Percentiles rank a stretch among this genome's conserved stretches.
Conservation (phyloP, 768 basidiomycete species). For the Rhizopogon rudus region DNA sequence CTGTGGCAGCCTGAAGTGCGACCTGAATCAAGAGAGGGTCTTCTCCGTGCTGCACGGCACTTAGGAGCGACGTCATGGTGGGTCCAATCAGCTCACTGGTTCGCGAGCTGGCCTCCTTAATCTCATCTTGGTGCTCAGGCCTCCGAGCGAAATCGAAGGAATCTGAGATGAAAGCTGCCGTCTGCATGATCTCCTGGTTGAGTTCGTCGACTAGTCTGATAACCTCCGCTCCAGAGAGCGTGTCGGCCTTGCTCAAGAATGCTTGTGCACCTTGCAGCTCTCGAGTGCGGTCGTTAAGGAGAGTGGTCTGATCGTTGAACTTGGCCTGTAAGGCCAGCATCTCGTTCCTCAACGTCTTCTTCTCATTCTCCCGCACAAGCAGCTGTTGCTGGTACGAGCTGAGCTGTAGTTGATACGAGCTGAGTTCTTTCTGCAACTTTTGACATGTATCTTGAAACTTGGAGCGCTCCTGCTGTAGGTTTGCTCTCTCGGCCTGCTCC, state of each 20-base stretch:
- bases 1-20: conserved; percentile 29
- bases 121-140: conserved; percentile 14
- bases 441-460: conserved; percentile 8
- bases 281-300: conserved; percentile 28
- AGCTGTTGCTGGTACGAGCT: conserved; percentile 16
- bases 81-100: conserved; percentile 28
- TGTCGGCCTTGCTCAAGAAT: conserved; percentile 40
- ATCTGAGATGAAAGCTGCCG: conserved; percentile 40
- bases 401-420: conserved; percentile 15
- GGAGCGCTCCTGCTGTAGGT: conserved; percentile 13
- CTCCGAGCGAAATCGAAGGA: conserved; percentile 27
- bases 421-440: conserved; percentile 11
- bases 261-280: conserved; percentile 39
- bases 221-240: conserved; percentile 40
- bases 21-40: conserved; percentile 37
- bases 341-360: conserved; percentile 22
- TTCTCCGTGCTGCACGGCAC: conserved; percentile 19
- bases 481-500: conserved; percentile 11
- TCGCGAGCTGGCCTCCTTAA: conserved; percentile 22
- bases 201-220: conserved; percentile 33
- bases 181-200: conserved; percentile 46
- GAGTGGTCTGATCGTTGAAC: conserved; percentile 23
- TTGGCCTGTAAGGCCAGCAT: conserved; percentile 19
- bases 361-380: conserved; percentile 17
- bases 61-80: conserved; percentile 19